Conservation (phyloP, 192 early-diverging fungal species). For the Dimargaris xerosporica region DNA sequence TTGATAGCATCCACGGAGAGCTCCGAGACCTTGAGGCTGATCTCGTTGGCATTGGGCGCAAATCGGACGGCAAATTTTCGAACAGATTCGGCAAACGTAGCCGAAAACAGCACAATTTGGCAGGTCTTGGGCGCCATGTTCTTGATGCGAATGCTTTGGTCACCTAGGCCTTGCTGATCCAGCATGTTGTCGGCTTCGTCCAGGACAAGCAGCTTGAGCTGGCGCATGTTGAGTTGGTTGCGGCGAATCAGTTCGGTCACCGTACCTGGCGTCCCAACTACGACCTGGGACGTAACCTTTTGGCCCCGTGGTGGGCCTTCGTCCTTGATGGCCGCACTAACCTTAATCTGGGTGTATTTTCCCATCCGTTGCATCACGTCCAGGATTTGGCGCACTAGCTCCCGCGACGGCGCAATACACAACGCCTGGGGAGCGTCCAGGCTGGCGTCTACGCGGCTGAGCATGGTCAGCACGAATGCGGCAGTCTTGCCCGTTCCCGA, state of each 20-base stretch:
- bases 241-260: slow-evolving; percentile 58
- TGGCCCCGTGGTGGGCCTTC: slow-evolving; percentile 26
- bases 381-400: slow-evolving; percentile 90
- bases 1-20: slow-evolving; percentile 86
- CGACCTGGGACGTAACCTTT: slow-evolving; percentile 57
- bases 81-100: slow-evolving; percentile 76
- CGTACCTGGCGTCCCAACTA: slow-evolving; percentile 93
- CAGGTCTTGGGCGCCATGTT: slow-evolving; percentile 49
- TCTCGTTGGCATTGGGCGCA: slow-evolving; percentile 75
- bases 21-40: slow-evolving; percentile 73
- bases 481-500: slow-evolving; percentile 98
- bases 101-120: slow-evolving; percentile 89
- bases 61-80: slow-evolving; percentile 60
- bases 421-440: slow-evolving; percentile 61
- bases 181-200: slow-evolving; percentile 99
- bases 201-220: slow-evolving; percentile 73
- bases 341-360: slow-evolving; percentile 68
- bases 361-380: slow-evolving; percentile 82
- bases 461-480: slow-evolving; percentile 85
- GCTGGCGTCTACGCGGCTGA: slow-evolving; percentile 65
- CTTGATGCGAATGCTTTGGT: slow-evolving; percentile 75
- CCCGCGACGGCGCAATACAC: slow-evolving; percentile 82
- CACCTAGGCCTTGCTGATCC: slow-evolving; percentile 67
- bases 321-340: slow-evolving; percentile 68
- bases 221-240: slow-evolving; percentile 37